Evolutionary conservation across 495 filamentous ascomycete genomes (phyloP), one percentile per base, ranked within the genome.

Genomic region (Penicillium cataractarum): DNA sequence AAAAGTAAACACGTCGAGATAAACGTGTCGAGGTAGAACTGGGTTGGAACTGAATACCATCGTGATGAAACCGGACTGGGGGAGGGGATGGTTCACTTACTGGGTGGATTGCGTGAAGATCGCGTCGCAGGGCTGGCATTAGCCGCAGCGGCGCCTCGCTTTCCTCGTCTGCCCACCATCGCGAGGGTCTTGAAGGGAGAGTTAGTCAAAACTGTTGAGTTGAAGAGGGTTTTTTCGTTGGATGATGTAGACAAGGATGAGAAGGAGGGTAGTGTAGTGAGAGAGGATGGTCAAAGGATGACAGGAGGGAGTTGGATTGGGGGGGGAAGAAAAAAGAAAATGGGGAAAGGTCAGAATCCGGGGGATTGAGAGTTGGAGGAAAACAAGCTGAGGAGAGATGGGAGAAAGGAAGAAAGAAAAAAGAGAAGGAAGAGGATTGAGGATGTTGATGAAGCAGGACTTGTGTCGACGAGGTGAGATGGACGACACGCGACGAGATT

Each of bases 141-240:
- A 26, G 57, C 53, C 15, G 55, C 46, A 32, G 65, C 52, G 29
- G 62, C 61, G 53, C 62, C 63, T 62, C 69, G 40, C 24, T 55
- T 69, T 60, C 65, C 67, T 55, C 60, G 60, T 66, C 63, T 57
- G 63, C 74, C 74, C 58, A 73, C 74, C 76, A 78, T 78, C 59
- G 65, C 64, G 54, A 42, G 22, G 26, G 62, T 69, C 58, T 56
- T 65, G 64, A 57, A 32, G 31, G 19, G 31, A 26, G 13, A 59
- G 46, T 56, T 31, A 39, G 37, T 56, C 10, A 26, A n/a, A 2
- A 8, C 33, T 17, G n/a, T 19, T 32, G 6, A 26, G 1, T 12
- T 48, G 7, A 12, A 8, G 13, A 15, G 21, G 24, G 24, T 26
- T 29, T 6, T 27, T 21, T 15, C 3, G 31, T 9, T 0, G 22